Evolutionary conservation across 1,139 yeast species (phyloP).

Genomic region (Hanseniaspora gamundiae): DNA sequence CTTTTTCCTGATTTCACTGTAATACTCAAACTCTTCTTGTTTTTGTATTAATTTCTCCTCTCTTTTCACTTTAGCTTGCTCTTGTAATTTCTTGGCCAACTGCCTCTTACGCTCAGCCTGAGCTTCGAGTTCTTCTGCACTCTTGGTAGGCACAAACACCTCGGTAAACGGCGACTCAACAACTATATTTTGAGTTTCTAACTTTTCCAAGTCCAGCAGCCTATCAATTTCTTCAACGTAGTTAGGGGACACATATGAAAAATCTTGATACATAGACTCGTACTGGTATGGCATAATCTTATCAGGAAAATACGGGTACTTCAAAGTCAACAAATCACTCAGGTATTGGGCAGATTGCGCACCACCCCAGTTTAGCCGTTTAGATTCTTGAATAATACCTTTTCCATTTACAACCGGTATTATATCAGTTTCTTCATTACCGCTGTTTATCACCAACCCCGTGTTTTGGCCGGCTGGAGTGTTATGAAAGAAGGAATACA

Average conservation of each 20-base stretch:
- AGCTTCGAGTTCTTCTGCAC: conserved; percentile 68
- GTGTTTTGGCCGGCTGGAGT: conserved; percentile 25
- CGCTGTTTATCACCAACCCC: conserved; percentile 73
- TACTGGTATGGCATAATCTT: conserved; percentile 55
- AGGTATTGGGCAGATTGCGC: conserved; percentile 55
- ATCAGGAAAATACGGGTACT: conserved; percentile 86
- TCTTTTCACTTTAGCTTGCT: conserved; percentile 80
- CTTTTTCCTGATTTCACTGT: conserved; percentile 42
- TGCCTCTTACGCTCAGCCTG: conserved; percentile 77
- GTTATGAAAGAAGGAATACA: conserved; percentile 59
- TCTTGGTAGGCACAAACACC: conserved; percentile 50
- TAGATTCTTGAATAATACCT: conserved; percentile 56
- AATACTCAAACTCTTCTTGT: conserved; percentile 70
- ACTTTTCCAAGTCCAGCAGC: conserved; percentile 40
- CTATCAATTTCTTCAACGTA: conserved; percentile 52
- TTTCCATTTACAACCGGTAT: conserved; percentile 66
- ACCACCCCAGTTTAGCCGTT: conserved; percentile 91
- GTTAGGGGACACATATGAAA: conserved; percentile 63
- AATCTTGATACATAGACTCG: conserved; percentile 56
- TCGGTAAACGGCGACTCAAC: conserved; percentile 75
- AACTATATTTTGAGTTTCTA: conserved; percentile 59
- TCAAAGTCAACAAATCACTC: conserved; percentile 52
- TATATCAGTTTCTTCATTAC: conserved; percentile 71
- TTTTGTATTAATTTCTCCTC: conserved; percentile 69
- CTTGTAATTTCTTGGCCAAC: conserved; percentile 80